Base-by-base conservation (phyloP, 306 rosid species). In the Ziziphus jujuba region DNA sequence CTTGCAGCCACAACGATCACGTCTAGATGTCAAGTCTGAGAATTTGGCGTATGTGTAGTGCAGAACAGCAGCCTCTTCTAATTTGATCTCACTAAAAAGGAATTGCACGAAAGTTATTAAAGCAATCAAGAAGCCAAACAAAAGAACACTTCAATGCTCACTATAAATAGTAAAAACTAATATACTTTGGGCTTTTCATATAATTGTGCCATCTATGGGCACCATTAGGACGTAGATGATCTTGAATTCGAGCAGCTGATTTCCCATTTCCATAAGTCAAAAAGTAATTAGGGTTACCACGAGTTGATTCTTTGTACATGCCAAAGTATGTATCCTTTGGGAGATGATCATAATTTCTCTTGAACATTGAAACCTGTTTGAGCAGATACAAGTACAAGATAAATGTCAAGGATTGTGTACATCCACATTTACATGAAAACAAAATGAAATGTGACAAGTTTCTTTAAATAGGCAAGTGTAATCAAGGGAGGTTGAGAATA, bases 131-230 rank as follows among this genome's bases (percentile, higher is more conserved):
- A 38, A 59, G 31, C 44, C 58, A 67, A 55, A 44, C 21, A 15
- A 64, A 71, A 45, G 13, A 47, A 17, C 24, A 63, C 23, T 25
- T 21, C 16, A 65, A 47, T 8, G 24, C 63, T 40, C 47, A 50
- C 62, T 40, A 55, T 6, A 48, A n/a, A n/a, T n/a, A n/a, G n/a
- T n/a, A n/a, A n/a, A 33, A 53, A 72, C 54, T 50, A 47, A 61
- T 45, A 6, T 90, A 93, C 98, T 83, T 88, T 21, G 96, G 99
- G 50, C 92, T 84, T 85, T 88, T 93, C 99, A 93, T 93, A 69
- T 93, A 93, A 75, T 90, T 93, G 82, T 93, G 95, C 98, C 98
- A 93, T 87, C 98, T 90, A 78, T 93, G 98, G 56, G 98, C 97
- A 73, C 98, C 98, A 65, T 93, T 93, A 22, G 99, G 99, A 54